Percentiles rank a stretch among this genome's conserved stretches.
Conservation (phyloP, 208 protist genomes). For the Trypanosoma platydactyli region DNA sequence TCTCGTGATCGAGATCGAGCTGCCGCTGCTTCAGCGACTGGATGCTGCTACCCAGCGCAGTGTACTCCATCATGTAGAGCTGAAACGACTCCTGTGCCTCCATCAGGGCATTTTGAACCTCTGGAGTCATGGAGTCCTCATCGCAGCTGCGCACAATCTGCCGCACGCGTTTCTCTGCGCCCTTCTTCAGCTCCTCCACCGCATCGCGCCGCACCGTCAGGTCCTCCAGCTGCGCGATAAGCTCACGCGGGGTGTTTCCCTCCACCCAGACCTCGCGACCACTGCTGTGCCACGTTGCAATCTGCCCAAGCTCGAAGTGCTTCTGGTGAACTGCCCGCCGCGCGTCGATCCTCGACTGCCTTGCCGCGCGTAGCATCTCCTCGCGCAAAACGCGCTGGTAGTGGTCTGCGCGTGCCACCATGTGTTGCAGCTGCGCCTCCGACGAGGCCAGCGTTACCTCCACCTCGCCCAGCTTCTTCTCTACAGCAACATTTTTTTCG, state of each 20-base stretch:
- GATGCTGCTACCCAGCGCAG: slow-evolving; percentile 46
- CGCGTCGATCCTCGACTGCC: slow-evolving; percentile 43
- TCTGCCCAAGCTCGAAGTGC: slow-evolving; percentile 83
- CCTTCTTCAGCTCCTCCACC: slow-evolving; percentile 60
- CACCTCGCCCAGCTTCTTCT: slow-evolving; percentile 30
- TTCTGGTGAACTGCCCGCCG: slow-evolving; percentile 54
- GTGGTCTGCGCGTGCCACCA: slow-evolving; percentile 31
- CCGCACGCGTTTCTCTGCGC: slow-evolving; percentile 47
- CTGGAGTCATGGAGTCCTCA: slow-evolving; percentile 45
- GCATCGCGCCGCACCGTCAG: slow-evolving; percentile 40
- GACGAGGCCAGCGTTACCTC: slow-evolving; percentile 35
- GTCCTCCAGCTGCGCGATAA: slow-evolving; percentile 51
- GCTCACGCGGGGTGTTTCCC: slow-evolving; percentile 46
- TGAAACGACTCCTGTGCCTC: slow-evolving; percentile 55
- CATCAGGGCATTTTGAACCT: slow-evolving; percentile 44
- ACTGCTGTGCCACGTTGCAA: slow-evolving; percentile 48
- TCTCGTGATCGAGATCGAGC: slow-evolving; percentile 56
- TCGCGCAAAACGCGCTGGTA: slow-evolving; percentile 50
- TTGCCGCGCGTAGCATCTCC: slow-evolving; percentile 54
- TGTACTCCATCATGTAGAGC: slow-evolving; percentile 50
- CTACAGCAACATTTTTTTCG: slow-evolving; percentile 23
- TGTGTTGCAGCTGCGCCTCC: slow-evolving; percentile 30
- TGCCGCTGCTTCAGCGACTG: slow-evolving; percentile 41
- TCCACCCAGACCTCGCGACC: slow-evolving; percentile 75
- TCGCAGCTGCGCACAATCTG: slow-evolving; percentile 56